Evolutionary conservation across 306 rosid genomes (phyloP), one percentile per base, ranked within the genome.

Genomic region (Cucurbita ficifolia): DNA sequence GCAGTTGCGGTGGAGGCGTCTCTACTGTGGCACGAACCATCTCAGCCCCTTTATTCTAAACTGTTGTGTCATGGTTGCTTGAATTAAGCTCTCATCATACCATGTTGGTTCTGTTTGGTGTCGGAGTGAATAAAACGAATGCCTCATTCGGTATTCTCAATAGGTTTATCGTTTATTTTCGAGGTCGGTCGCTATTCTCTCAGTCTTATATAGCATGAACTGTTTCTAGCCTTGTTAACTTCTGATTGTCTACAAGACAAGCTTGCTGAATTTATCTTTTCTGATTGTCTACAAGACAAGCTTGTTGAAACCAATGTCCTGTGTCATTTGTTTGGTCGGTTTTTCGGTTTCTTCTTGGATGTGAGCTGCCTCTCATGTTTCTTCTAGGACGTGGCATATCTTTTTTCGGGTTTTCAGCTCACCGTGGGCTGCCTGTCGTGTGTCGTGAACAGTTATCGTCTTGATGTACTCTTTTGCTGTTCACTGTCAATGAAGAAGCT

Each of bases 31-130:
- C 50, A 72, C 76, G 29, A 84, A 72, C 75, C 80, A 77, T 59
- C 82, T 82, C 12, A 85, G 83, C 67, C 81, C 77, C 76, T 93
- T 93, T 70, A 85, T 90, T 73, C 83, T 78, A 12, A 93, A 93
- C 29, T 93, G 98, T 52, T 87, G 91, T 42, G 94, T 90, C 21
- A 88, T 90, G 92, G 79, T 83, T 56, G 89, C 88, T 75, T 92
- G 81, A 88, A 33, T 16, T 69, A 13, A 67, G 79, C 55, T 14
- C 42, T 14, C 43, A 73, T 56, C 67, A 40, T 19, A n/a, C 50
- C n/a, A 22, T 24, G 50, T 14, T 46, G 4, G 48, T 1, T 48
- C 29, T 17, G 22, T 29, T 13, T 4, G 9, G 24, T 49, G 24
- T 69, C 14, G 4, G 24, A 33, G 21, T 49, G 16, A 69, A 69